A percentile compares a stretch with the other conserved stretches of the same genome.
Conservation (phyloP, 2,329 filamentous ascomycete species). For the Mycogone perniciosa region DNA sequence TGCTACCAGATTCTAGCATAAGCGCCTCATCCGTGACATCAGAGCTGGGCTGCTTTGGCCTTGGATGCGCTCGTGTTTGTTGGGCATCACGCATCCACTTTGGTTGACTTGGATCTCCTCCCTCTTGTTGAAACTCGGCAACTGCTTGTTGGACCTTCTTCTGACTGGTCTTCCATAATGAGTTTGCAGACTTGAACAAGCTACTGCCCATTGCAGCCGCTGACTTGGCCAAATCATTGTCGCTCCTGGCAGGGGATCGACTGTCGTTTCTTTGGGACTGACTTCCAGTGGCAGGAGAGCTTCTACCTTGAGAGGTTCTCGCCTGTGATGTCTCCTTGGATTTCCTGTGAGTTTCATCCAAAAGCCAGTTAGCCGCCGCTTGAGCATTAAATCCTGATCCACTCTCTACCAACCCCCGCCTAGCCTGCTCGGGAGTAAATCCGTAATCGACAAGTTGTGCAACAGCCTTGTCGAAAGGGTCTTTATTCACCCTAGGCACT, state of each 20-base stretch:
- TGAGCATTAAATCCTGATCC: slow-evolving; percentile 76
- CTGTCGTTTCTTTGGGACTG: slow-evolving; percentile 38
- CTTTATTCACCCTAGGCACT: slow-evolving; percentile 23
- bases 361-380: slow-evolving; percentile 77
- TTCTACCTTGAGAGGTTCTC: slow-evolving; percentile 30
- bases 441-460: slow-evolving; percentile 93
- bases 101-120: slow-evolving; percentile 66
- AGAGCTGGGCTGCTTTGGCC: slow-evolving; percentile 23
- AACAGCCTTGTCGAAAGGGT: slow-evolving; percentile 65
- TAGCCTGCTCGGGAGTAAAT: slow-evolving; percentile 79
- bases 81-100: slow-evolving; percentile 89
- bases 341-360: slow-evolving; percentile 86
- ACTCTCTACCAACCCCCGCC: slow-evolving; percentile 71
- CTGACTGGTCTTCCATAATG: slow-evolving; percentile 88
- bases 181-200: slow-evolving; percentile 89
- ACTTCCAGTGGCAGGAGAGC: slow-evolving; percentile 27
- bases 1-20: slow-evolving; percentile 64
- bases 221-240: slow-evolving; percentile 71
- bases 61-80: slow-evolving; percentile 31
- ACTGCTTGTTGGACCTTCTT: slow-evolving; percentile 92
- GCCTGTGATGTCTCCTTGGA: slow-evolving; percentile 65
- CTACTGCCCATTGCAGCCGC: slow-evolving; percentile 77
- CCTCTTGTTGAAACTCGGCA: slow-evolving; percentile 69
- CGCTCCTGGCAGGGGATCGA: slow-evolving; percentile 48
- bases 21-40: slow-evolving; percentile 65